Evolutionary conservation across 345 rosid species (phyloP).

Genomic region (Limnanthes douglasii): DNA sequence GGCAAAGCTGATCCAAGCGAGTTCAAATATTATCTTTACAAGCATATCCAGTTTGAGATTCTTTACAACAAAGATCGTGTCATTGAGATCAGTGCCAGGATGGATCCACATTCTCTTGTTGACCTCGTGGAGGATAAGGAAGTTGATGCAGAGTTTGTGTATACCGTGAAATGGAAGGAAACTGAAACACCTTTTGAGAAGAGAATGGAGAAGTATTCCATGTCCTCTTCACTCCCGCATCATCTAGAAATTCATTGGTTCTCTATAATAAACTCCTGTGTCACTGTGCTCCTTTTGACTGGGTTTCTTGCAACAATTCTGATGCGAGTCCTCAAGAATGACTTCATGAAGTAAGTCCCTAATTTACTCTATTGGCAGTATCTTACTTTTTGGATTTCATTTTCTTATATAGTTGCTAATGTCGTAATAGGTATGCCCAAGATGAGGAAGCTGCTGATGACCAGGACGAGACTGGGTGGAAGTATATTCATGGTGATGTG

Average conservation of each 20-base stretch:
- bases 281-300: slow-evolving; percentile 78
- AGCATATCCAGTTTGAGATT: slow-evolving; percentile 64
- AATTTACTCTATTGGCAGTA: background rate
- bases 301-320: slow-evolving; percentile 89
- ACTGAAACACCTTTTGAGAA: slow-evolving; percentile 68
- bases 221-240: slow-evolving; percentile 79
- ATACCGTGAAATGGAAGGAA: slow-evolving; percentile 86
- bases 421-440: slow-evolving; percentile 42
- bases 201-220: slow-evolving; percentile 81
- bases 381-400: background rate
- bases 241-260: slow-evolving; percentile 95
- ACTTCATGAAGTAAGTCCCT: slow-evolving; percentile 73
- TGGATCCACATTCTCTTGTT: slow-evolving; percentile 59
- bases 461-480: slow-evolving; percentile 91
- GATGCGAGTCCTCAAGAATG: slow-evolving; percentile 83
- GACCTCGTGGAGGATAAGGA: slow-evolving; percentile 76
- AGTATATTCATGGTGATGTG: slow-evolving; percentile 76
- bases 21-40: slow-evolving; percentile 52
- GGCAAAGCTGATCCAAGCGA: slow-evolving; percentile 43
- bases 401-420: background rate
- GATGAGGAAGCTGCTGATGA: slow-evolving; percentile 88
- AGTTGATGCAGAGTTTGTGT: slow-evolving; percentile 64
- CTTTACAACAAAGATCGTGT: slow-evolving; percentile 64
- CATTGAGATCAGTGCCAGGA: slow-evolving; percentile 50
- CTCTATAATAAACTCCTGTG: slow-evolving; percentile 80